Base-by-base conservation (phyloP, 2,329 filamentous ascomycete species). In the Penicillium paneum region DNA sequence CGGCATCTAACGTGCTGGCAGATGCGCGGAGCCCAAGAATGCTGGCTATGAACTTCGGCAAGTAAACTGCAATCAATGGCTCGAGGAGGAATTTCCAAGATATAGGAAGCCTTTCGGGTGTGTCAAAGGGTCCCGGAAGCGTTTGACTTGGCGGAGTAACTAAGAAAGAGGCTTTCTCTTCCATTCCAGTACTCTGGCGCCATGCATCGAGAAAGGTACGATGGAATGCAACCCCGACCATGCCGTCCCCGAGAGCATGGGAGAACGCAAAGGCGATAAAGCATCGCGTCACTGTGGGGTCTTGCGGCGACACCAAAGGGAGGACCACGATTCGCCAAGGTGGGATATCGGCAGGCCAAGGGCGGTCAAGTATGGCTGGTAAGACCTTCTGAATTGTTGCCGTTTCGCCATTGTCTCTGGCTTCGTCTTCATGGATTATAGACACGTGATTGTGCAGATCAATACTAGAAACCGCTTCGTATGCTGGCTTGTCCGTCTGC, bases 211-310 rank as follows among this genome's bases (percentile, higher is more conserved):
- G 61, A 43, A 80, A 74, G 0, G 73, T 69, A 3, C 61, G 65
- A 52, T 80, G 78, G 52, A 81, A 79, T 5, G 71, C 61, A 0
- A 71, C 48, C 6, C 76, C 77, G 0, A 72, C 73, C 35, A 68
- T 70, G 0, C 78, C 79, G 56, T 81, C 78, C 8, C 73, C 74
- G 3, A 77, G 64, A 2, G 68, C 64, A 62, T 81, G 78, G 0
- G 76, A 79, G 60, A 67, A 79, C 0, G 68, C 64, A 49, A 78
- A 79, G 0, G 70, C 65, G 7, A 78, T 64, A 39, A 74, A 71
- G 57, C 60, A 69, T 13, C 66, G 61, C 6, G 15, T 60, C 6
- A 40, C 31, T 12, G 43, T 31, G 8, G 48, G 36, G n/a, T 38
- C 51, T 29, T n/a, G 51, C 11, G 28, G 24, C 0, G 48, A 41